Percentiles rank a stretch among this genome's conserved stretches.
Conservation (phyloP, 805 yeast genomes). For the Saturnispora serradocipensis region DNA sequence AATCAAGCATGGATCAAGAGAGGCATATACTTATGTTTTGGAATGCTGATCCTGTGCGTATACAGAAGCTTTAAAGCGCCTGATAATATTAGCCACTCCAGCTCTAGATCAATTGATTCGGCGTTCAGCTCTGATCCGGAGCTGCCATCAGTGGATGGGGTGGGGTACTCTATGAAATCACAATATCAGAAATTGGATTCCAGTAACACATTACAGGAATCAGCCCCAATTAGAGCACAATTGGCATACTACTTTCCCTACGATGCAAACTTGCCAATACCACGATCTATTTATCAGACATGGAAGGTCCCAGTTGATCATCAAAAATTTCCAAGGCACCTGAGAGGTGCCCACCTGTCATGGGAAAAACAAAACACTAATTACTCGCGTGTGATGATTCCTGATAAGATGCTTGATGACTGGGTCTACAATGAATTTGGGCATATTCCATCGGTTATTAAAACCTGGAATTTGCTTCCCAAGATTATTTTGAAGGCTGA, state of each 20-base stretch:
- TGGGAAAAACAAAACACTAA: slow-evolving; percentile 62
- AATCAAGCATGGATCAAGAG: neutral
- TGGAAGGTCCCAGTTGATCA: slow-evolving; percentile 70
- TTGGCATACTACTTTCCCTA: slow-evolving; percentile 70
- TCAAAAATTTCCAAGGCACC: slow-evolving; percentile 44
- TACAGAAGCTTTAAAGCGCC: neutral
- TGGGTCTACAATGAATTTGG: slow-evolving; percentile 49
- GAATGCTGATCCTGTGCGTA: neutral
- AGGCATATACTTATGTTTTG: neutral
- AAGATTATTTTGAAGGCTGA: slow-evolving; percentile 81
- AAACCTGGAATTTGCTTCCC: slow-evolving; percentile 73
- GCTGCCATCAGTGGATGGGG: neutral
- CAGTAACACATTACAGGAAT: slow-evolving; percentile 9
- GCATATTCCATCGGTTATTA: slow-evolving; percentile 65
- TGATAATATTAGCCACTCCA: neutral
- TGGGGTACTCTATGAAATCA: neutral
- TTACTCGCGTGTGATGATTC: slow-evolving; percentile 61
- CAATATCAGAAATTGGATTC: neutral
- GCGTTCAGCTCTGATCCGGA: neutral
- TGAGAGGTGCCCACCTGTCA: slow-evolving; percentile 39
- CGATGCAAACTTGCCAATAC: slow-evolving; percentile 51
- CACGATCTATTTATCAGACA: slow-evolving; percentile 86
- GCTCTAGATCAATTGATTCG: neutral
- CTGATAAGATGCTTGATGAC: slow-evolving; percentile 52
- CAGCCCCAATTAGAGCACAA: slow-evolving; percentile 39